Conservation (phyloP, 2,329 filamentous ascomycete genomes). For the Trichoderma harzianum region DNA sequence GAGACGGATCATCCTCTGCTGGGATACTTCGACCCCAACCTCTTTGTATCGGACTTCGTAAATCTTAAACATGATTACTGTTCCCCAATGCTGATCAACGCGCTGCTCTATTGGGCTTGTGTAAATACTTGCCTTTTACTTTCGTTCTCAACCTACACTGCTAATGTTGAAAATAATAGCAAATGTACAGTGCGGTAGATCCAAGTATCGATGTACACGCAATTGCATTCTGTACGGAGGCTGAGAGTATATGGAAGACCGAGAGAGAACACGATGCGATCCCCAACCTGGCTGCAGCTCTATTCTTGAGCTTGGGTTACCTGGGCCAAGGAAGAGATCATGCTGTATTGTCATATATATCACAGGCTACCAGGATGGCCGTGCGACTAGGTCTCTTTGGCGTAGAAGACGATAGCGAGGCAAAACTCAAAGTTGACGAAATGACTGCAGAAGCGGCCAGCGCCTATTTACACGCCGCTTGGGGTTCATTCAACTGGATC, state of each 20-base stretch:
- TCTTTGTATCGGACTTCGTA: slow-evolving; percentile 36
- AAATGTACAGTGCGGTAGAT: slow-evolving; percentile 36
- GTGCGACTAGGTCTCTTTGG: slow-evolving; percentile 32
- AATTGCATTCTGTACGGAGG: slow-evolving; percentile 26
- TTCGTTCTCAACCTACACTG: too few relatives aligned
- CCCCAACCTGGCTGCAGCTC: slow-evolving; percentile 30
- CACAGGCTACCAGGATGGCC: slow-evolving; percentile 30
- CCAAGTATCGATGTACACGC: slow-evolving; percentile 21
- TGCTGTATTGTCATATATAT: slow-evolving; percentile 30
- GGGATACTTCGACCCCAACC: slow-evolving; percentile 33
- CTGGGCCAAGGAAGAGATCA: slow-evolving; percentile 37
- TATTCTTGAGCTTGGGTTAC: slow-evolving; percentile 34
- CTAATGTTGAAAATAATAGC: slow-evolving; percentile 24
- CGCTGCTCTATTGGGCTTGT: slow-evolving; percentile 35
- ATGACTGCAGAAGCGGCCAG: slow-evolving; percentile 7
- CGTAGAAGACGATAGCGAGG: not conserved
- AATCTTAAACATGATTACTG: slow-evolving; percentile 25
- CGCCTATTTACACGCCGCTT: slow-evolving; percentile 26
- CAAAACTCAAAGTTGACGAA: slow-evolving; percentile 8
- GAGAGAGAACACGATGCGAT: slow-evolving; percentile 24
- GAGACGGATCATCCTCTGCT: slow-evolving; percentile 39
- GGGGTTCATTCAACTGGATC: slow-evolving; percentile 38
- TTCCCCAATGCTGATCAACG: slow-evolving; percentile 33
- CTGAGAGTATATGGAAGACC: slow-evolving; percentile 27
- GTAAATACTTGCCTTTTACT: slow-evolving; percentile 21